Conservation (phyloP, 2,329 filamentous ascomycete genomes). For the Clonostachys rosea region DNA sequence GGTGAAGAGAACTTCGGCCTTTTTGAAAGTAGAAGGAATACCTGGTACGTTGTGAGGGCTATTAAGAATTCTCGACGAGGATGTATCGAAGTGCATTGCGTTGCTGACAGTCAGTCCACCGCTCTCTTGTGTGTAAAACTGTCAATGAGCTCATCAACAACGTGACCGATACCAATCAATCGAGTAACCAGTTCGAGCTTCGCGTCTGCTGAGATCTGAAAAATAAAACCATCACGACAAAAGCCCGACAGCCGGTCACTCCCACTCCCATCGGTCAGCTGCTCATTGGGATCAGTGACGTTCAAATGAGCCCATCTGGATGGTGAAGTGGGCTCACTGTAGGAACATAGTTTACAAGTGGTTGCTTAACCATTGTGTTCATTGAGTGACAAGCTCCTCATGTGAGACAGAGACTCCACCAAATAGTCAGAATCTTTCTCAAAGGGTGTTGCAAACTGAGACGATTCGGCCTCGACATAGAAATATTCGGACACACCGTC, state of each 20-base stretch:
- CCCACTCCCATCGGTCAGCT: constrained; percentile 66
- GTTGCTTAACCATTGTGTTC: constrained; percentile 76
- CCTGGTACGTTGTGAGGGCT: constrained; percentile 26
- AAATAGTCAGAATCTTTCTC: constrained; percentile 61
- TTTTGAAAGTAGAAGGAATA: constrained; percentile 46
- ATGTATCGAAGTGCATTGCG: not conserved
- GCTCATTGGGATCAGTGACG: not conserved
- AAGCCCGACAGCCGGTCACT: constrained; percentile 58
- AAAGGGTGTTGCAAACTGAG: constrained; percentile 41
- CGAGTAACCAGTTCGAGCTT: constrained; percentile 65
- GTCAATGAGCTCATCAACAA: constrained; percentile 68
- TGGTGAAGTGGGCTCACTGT: constrained; percentile 39
- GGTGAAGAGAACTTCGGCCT: constrained; percentile 55
- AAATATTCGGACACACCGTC: constrained; percentile 24
- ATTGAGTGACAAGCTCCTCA: constrained; percentile 66
- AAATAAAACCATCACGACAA: constrained; percentile 72
- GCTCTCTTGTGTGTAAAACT: constrained; percentile 56
- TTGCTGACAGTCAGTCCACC: constrained; percentile 65
- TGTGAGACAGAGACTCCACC: constrained; percentile 72
- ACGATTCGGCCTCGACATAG: constrained; percentile 25
- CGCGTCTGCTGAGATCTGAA: constrained; percentile 65
- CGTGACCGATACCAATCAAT: constrained; percentile 66
- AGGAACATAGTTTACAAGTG: constrained; percentile 74
- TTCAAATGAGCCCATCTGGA: not conserved
- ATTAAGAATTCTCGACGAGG: not conserved